Evolutionary conservation across 768 basidiomycete genomes (phyloP), one percentile per base, ranked within the genome.

Genomic region (Goffeauzyma gilvescens): DNA sequence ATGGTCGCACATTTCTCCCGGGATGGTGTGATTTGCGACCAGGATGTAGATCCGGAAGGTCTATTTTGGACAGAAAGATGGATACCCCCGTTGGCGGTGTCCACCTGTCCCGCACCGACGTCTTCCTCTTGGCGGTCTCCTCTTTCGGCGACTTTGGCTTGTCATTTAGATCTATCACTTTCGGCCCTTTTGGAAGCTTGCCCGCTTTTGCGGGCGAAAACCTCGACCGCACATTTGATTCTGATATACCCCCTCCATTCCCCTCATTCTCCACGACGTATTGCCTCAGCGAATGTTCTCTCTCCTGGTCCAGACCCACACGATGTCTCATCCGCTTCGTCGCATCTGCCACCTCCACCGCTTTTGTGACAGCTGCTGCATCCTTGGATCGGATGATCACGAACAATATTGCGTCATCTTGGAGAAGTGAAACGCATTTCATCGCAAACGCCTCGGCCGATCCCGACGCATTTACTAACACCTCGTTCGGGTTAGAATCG

Each of bases 61-160:
- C 58, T 34, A 63, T 61, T 12, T 55, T 59, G 10, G 59, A 60
- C 1, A 61, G 46, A 30, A 57, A 63, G 22, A 63, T 57, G 14
- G 55, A 42, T 15, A 63, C 57, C 20, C 55, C 59, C 4, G 49
- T 55, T 2, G 57, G 53, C 0, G 59, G 51, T 13, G 42, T 41
- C 50, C 56, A 61, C 18, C 21, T 26, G 25, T 40, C 42, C 13
- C 14, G 32, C 25, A 22, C 7, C 14, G 2, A 32, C 40, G 6
- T 26, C 23, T 33, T 30, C 37, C 30, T 39, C 27, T 33, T 24
- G 23, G 14, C 37, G 20, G 23, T 8, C 9, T 18, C 10, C 9
- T 22, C 23, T 23, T 6, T 14, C 9, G n/a, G n/a, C n/a, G n/a
- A 24, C 37, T 38, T 24, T 21, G 36, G 31, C 14, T 50, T 33